Percentiles rank a stretch among this genome's conserved stretches.
phyloP scores from a whole-genome alignment of 1,139 yeast species.

The Ogataea hybrid region DNA sequence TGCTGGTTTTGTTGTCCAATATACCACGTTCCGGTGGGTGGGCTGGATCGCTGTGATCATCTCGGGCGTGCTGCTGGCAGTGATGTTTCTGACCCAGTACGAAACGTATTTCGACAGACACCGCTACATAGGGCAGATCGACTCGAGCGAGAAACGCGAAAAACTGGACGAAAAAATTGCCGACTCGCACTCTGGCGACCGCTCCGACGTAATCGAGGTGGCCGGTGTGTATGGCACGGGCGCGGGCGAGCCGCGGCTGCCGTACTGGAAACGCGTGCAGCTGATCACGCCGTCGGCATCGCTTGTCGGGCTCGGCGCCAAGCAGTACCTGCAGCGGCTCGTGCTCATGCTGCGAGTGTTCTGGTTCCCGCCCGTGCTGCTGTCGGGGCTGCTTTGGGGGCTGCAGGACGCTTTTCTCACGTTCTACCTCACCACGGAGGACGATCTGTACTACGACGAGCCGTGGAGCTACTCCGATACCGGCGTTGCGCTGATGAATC shows the following conservation, averaged over 20 bases:
- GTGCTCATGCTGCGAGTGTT: constrained; percentile 63
- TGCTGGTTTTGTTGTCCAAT: constrained; percentile 67
- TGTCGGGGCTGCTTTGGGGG: constrained; percentile 84
- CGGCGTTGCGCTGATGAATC: constrained; percentile 81
- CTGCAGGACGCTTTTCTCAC: constrained; percentile 80
- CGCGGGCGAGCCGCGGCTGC: constrained; percentile 40
- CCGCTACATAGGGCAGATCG: constrained; percentile 31
- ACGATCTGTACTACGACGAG: constrained; percentile 62
- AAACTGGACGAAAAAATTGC: constrained; percentile 6
- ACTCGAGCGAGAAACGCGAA: constrained; percentile 3
- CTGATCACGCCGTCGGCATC: constrained; percentile 68
- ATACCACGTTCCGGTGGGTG: constrained; percentile 73
- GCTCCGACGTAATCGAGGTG: constrained; percentile 6
- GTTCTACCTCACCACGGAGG: constrained; percentile 77
- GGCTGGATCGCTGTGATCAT: constrained; percentile 80
- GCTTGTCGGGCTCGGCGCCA: constrained; percentile 61
- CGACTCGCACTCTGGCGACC: constrained; percentile 3
- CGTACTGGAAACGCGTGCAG: constrained; percentile 56
- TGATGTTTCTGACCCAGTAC: constrained; percentile 60
- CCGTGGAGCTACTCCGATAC: constrained; percentile 71
- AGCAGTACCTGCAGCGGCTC: constrained; percentile 62
- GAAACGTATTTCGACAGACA: constrained; percentile 77
- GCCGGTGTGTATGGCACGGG: constrained; percentile 32
- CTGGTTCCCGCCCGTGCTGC: constrained; percentile 76
- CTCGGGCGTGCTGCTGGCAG: constrained; percentile 55